Evolutionary conservation across 805 yeast species (phyloP).

Genomic region (Lachancea dasiensis): DNA sequence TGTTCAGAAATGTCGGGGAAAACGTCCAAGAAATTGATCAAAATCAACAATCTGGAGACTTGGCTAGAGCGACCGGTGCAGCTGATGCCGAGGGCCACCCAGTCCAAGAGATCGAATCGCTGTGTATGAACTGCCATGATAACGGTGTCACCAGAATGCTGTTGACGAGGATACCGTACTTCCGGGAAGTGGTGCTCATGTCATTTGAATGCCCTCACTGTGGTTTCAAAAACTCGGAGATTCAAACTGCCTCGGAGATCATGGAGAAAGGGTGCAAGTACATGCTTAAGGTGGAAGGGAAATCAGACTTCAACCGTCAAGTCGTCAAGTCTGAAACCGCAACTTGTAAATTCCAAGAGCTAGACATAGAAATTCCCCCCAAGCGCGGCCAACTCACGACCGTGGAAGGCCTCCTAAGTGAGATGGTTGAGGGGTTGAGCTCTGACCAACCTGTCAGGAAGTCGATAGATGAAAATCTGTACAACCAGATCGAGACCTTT

Average conservation of each 20-base stretch:
- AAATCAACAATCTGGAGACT: slow-evolving; percentile 36
- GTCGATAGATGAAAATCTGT: slow-evolving; percentile 64
- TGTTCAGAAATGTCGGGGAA: slow-evolving; percentile 57
- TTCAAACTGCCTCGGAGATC: slow-evolving; percentile 92
- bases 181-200: slow-evolving; percentile 87
- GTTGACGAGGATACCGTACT: slow-evolving; percentile 84
- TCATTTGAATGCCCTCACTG: slow-evolving; percentile 96
- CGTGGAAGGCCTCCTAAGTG: slow-evolving; percentile 80
- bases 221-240: slow-evolving; percentile 81
- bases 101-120: slow-evolving; percentile 88
- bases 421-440: slow-evolving; percentile 75
- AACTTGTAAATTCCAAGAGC: slow-evolving; percentile 67
- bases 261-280: slow-evolving; percentile 84
- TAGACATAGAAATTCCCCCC: slow-evolving; percentile 93
- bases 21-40: slow-evolving; percentile 44
- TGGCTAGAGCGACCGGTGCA: slow-evolving; percentile 64
- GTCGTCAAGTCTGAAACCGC: slow-evolving; percentile 89
- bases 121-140: slow-evolving; percentile 93
- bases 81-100: slow-evolving; percentile 84
- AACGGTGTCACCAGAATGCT: slow-evolving; percentile 79
- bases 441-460: slow-evolving; percentile 79
- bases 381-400: slow-evolving; percentile 90
- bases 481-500: slow-evolving; percentile 68
- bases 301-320: slow-evolving; percentile 79
- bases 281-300: slow-evolving; percentile 57